Evolutionary conservation across 2,329 filamentous ascomycete genomes (phyloP).

Genomic region (Diaporthe nobilis): DNA sequence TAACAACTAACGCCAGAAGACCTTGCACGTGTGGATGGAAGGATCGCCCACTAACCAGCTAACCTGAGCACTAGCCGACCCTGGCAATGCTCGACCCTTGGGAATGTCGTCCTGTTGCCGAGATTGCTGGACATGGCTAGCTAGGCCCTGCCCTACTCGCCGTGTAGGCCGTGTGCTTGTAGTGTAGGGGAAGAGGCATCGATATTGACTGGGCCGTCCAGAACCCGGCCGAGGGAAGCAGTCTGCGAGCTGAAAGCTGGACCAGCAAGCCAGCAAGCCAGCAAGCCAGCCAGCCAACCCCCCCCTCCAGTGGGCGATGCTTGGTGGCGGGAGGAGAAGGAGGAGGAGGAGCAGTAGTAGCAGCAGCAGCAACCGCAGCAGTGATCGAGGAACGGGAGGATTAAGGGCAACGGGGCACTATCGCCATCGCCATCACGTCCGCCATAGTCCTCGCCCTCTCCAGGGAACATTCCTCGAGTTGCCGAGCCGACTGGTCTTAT

Average conservation of each 20-base stretch:
- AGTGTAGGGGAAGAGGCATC: neutral
- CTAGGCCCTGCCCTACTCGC: neutral
- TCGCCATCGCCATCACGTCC: neutral
- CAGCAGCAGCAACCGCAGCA: neutral
- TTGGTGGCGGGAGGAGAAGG: neutral
- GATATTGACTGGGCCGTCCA: constrained; percentile 28
- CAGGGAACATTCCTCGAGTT: constrained; percentile 8
- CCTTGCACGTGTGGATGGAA: constrained; percentile 27
- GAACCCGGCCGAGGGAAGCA: constrained; percentile 18
- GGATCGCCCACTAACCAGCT: constrained; percentile 29
- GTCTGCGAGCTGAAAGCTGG: constrained; percentile 28
- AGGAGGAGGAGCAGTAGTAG: neutral
- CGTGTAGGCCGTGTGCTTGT: neutral
- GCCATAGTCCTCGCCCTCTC: neutral
- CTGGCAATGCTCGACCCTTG: constrained; percentile 12
- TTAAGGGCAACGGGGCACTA: neutral
- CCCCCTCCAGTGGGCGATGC: neutral
- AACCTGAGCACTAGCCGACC: constrained; percentile 31
- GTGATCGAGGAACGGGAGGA: neutral
- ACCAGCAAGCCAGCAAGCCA: neutral
- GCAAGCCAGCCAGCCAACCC: neutral
- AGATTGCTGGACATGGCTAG: constrained; percentile 30
- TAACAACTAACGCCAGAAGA: neutral
- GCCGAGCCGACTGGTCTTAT: constrained; percentile 19
- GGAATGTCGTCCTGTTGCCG: constrained; percentile 22